phyloP scores from a whole-genome alignment of 495 filamentous ascomycete species.

The Acidomyces sp. region DNA sequence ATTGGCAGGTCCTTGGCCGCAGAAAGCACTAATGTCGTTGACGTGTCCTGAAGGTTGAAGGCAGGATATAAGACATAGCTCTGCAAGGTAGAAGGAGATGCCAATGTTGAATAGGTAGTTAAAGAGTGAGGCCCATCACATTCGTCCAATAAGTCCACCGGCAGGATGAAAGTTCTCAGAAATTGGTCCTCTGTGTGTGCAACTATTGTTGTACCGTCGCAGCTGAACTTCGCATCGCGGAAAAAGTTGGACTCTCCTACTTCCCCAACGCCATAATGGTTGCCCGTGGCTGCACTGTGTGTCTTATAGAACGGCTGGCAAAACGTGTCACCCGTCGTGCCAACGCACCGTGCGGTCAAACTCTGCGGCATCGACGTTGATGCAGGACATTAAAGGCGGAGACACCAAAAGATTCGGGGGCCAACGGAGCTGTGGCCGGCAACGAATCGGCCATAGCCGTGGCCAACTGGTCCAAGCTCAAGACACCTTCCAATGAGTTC shows the following conservation, averaged over 20 bases:
- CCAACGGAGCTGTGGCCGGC: too few relatives aligned
- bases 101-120: constrained; percentile 45
- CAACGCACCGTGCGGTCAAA: too few relatives aligned
- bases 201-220: constrained; percentile 71
- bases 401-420: too few relatives aligned
- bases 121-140: constrained; percentile 36
- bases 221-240: constrained; percentile 22
- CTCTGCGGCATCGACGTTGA: too few relatives aligned
- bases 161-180: constrained; percentile 61
- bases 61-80: constrained; percentile 59
- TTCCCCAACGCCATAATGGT: too few relatives aligned
- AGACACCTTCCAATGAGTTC: constrained; percentile 4
- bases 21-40: constrained; percentile 55
- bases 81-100: constrained; percentile 55
- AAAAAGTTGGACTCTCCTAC: constrained; percentile 11
- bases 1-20: constrained; percentile 61
- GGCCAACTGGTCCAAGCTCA: too few relatives aligned
- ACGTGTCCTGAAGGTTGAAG: constrained; percentile 51
- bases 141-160: constrained; percentile 51
- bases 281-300: too few relatives aligned
- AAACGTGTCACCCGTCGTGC: too few relatives aligned
- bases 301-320: too few relatives aligned
- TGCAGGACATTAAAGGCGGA: too few relatives aligned
- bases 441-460: too few relatives aligned
- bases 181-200: constrained; percentile 57